Evolutionary conservation across 257 asterid genomes (phyloP).

Genomic region (Scutellaria baicalensis): DNA sequence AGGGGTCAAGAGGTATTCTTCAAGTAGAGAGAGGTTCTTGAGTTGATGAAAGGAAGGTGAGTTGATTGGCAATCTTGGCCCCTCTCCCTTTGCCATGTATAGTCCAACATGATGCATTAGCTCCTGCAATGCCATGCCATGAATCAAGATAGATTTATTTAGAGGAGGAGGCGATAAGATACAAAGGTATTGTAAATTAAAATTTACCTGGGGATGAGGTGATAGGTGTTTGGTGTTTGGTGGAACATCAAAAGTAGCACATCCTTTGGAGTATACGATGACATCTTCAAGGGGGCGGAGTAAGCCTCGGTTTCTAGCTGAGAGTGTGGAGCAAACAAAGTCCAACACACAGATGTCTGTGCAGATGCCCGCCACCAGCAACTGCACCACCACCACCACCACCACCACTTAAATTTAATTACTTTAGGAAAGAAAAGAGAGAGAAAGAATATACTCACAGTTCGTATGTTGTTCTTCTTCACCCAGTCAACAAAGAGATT

Average conservation of each 20-base stretch:
- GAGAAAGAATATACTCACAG: conserved; percentile 24
- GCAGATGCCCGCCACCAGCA: conserved; percentile 58
- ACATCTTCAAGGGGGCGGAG: conserved; percentile 51
- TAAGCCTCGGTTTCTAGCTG: conserved; percentile 54
- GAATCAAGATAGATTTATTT: too few species aligned
- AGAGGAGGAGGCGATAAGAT: too few species aligned
- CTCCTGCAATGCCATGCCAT: conserved; percentile 28
- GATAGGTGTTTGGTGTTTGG: conserved; percentile 28
- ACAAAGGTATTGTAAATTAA: too few species aligned
- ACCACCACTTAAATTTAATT: too few species aligned
- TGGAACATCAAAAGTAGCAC: conserved; percentile 74
- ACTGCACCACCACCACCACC: too few species aligned
- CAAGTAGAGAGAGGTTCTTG: background rate
- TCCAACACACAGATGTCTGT: conserved; percentile 77
- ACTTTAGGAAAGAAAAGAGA: background rate
- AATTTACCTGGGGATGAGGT: conserved; percentile 69
- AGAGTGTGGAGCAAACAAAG: conserved; percentile 62
- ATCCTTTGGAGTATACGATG: conserved; percentile 50
- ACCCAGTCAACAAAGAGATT: conserved; percentile 61
- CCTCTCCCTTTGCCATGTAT: conserved; percentile 62
- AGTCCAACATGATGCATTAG: conserved; percentile 64
- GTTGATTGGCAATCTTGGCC: conserved; percentile 45
- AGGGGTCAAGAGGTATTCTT: too few species aligned
- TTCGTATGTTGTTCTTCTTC: conserved; percentile 38
- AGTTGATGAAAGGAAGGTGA: conserved; percentile 18